Evolutionary conservation across 192 early-diverging fungal species (phyloP).

Genomic region (Mortierella hygrophila): DNA sequence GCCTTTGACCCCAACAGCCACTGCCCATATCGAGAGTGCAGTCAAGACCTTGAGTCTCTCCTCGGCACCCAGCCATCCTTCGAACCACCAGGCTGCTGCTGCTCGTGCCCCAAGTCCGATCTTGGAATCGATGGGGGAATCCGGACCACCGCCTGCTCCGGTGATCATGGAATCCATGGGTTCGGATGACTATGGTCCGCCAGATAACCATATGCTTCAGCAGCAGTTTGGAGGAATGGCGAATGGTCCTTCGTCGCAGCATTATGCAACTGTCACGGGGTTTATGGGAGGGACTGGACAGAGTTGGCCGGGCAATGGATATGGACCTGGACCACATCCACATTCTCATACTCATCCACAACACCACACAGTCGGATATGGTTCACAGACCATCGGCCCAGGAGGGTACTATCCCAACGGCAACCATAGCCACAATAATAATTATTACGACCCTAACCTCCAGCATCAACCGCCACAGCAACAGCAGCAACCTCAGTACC

Average conservation of each 20-base stretch:
- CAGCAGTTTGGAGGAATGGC: not conserved
- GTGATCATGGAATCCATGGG: constrained; percentile 54
- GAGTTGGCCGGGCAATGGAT: constrained; percentile 26
- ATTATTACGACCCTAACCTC: constrained; percentile 8
- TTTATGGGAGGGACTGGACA: constrained; percentile 12
- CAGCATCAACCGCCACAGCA: not conserved
- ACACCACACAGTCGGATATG: constrained; percentile 20
- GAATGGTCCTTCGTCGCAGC: not conserved
- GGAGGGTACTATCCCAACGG: not conserved
- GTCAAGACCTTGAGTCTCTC: constrained; percentile 36
- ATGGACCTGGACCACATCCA: constrained; percentile 4
- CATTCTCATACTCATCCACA: not conserved
- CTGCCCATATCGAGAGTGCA: constrained; percentile 26
- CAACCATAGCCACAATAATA: not conserved
- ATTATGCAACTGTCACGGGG: constrained; percentile 8
- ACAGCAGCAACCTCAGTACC: constrained; percentile 14
- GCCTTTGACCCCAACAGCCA: constrained; percentile 3
- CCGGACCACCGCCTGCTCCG: constrained; percentile 1
- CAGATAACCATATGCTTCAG: not conserved
- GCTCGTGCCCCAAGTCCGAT: constrained; percentile 20
- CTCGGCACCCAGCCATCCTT: constrained; percentile 1
- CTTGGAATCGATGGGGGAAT: constrained; percentile 51
- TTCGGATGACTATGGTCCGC: constrained; percentile 24
- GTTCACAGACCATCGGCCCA: constrained; percentile 9
- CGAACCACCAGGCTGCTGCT: not conserved